Evolutionary conservation across 2,329 filamentous ascomycete genomes (phyloP).

Genomic region (Mycosphaerelloides madeirae): DNA sequence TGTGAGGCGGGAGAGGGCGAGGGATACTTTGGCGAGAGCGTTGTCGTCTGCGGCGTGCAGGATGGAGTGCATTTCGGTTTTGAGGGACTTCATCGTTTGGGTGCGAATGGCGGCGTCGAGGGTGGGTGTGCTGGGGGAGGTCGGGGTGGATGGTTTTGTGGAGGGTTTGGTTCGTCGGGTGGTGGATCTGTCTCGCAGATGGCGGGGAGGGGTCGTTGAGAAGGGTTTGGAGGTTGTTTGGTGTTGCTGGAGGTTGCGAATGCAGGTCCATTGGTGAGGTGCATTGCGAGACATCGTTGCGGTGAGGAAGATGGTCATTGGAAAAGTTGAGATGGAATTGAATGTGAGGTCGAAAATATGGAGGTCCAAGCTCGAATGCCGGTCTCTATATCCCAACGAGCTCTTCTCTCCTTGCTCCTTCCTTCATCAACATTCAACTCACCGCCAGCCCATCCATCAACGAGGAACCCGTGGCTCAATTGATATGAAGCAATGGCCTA

Average conservation of each 20-base stretch:
- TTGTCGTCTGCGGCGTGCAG: background rate
- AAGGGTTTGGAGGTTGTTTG: background rate
- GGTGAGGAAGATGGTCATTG: background rate
- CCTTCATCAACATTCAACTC: too few species aligned
- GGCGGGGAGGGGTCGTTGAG: background rate
- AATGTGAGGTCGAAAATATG: background rate
- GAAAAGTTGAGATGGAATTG: background rate
- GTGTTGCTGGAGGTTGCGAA: background rate
- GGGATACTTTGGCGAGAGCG: background rate
- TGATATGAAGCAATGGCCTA: too few species aligned
- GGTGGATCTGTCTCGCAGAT: background rate
- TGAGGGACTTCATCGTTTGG: background rate
- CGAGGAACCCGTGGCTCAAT: too few species aligned
- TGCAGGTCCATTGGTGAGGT: slow-evolving; percentile 6
- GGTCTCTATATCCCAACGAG: too few species aligned
- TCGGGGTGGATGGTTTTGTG: background rate
- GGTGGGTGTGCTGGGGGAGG: background rate
- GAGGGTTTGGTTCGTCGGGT: background rate
- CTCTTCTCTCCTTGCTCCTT: too few species aligned
- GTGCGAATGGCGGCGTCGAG: background rate
- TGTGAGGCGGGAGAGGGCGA: background rate
- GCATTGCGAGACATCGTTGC: background rate
- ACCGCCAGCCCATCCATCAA: too few species aligned
- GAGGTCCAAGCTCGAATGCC: background rate
- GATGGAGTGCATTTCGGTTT: background rate